A percentile compares a stretch with the other conserved stretches of the same genome.
Conservation (phyloP, 495 filamentous ascomycete species). For the Tuber microsphaerosporum region DNA sequence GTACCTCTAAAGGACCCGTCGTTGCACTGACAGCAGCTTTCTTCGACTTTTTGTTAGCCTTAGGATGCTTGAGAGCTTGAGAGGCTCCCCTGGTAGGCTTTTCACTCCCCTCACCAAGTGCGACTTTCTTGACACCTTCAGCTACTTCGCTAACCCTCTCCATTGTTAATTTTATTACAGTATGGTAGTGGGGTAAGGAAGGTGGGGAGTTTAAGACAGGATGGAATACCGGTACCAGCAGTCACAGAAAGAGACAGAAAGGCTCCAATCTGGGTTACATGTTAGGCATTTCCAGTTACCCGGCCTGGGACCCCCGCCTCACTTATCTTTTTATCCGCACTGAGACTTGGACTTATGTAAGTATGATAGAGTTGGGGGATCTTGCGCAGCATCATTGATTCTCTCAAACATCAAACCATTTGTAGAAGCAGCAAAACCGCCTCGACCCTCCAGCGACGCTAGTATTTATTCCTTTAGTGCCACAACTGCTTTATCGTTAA, state of each 20-base stretch:
- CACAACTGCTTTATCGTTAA: neutral
- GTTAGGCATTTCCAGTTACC: neutral
- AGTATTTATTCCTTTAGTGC: neutral
- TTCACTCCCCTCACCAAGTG: slow-evolving; percentile 41
- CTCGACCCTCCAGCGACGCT: neutral
- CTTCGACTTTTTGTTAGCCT: slow-evolving; percentile 44
- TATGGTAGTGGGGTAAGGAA: slow-evolving; percentile 3
- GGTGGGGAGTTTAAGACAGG: neutral
- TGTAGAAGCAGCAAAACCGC: neutral
- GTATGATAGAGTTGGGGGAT: neutral
- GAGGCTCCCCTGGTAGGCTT: neutral
- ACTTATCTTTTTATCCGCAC: neutral
- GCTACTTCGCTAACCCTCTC: slow-evolving; percentile 37
- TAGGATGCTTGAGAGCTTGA: slow-evolving; percentile 38
- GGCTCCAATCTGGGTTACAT: too few relatives aligned
- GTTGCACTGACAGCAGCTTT: slow-evolving; percentile 43
- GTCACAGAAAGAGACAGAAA: neutral
- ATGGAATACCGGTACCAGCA: neutral
- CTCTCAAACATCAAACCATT: neutral
- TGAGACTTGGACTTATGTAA: neutral
- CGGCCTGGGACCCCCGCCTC: neutral
- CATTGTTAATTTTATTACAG: slow-evolving; percentile 15
- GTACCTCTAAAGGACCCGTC: slow-evolving; percentile 46
- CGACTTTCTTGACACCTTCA: slow-evolving; percentile 49
- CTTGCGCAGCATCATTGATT: neutral